Evolutionary conservation across 768 basidiomycete species (phyloP), one percentile per base, ranked within the genome.

Genomic region (Termitomyces sp.): DNA sequence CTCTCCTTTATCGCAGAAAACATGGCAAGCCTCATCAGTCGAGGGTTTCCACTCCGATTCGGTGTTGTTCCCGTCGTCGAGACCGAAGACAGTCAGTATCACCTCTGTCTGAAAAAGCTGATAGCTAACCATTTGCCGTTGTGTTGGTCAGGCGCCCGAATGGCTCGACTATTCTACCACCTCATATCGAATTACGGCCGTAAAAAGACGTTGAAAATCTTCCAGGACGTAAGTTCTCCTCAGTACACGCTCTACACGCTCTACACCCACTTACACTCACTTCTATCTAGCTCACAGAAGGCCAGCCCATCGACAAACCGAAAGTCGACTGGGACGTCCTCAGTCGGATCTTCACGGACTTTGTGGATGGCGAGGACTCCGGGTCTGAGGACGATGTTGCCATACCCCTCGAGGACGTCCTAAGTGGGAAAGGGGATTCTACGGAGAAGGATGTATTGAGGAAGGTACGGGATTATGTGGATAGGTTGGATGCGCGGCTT

Each of bases 41-140:
- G 91, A 32, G 80, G 77, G 15, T 74, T 91, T 41, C 91, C 94
- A 0, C 80, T 94, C 59, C 77, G 91, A 16, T 94, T 94, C 67
- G 96, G 96, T 12, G 65, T 98, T 44, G 91, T 95, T 2, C 94
- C 93, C 1, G 70, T 84, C 32, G 67, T 84, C 3, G 82, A 86
- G 53, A 83, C 71, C 3, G 71, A 77, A 43, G 72, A 75, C 59
- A 71, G 78, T 76, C 29, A 29, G 29, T 29, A 29, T 29, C 29
- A 29, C 9, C 5, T 29, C 9, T 29, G 5, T 9, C 3, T 29
- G 29, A 3, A 29, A 29, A 29, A 29, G 9, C 9, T 29, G 9
- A 29, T 29, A 29, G 9, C n/a, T n/a, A n/a, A n/a, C n/a, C n/a
- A n/a, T n/a, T n/a, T n/a, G n/a, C n/a, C 29, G 33, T 29, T 47